Base-by-base conservation (phyloP, 1,284 basidiomycete genomes). In the Cutaneotrichosporon mucoides region DNA sequence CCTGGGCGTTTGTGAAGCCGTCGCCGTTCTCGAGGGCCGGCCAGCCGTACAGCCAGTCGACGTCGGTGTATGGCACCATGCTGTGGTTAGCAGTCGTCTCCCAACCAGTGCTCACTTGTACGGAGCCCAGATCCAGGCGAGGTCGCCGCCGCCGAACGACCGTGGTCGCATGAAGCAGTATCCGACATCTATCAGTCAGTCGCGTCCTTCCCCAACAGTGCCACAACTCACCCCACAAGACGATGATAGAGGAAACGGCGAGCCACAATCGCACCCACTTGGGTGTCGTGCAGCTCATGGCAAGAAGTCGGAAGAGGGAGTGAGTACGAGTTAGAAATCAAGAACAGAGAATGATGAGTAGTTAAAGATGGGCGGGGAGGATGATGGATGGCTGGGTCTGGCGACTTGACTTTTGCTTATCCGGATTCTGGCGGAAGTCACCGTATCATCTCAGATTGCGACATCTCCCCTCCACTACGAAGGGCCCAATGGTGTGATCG, bases 1-100 rank as follows among this genome's bases (percentile, higher is more conserved):
- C 83, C 80, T 95, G 92, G 2, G 92, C 92, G 66, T 85, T 89
- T 10, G 91, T 86, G 77, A 95, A 96, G 0, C 92, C 92, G 60
- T 88, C 83, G 16, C 84, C 83, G 1, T 80, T 75, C 60, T 86
- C 76, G 47, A 86, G 81, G 0, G 88, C 83, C 37, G 82, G 81
- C 34, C 85, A 67, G 10, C 90, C 89, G 68, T 96, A 95, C 10
- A 85, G 84, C 61, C 81, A 80, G 71, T 89, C 88, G 55, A 93
- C 80, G 47, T 87, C 80, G 9, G 63, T 61, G 58, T 74, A 76
- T 2, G 69, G 69, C 9, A 72, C 54, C 53, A 57, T 53, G 54
- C 61, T 63, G 46, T 6, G 6, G 61, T 59, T 43, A 57, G 57
- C 34, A 9, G n/a, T n/a, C 2, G 2, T 4, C 35, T 11, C 24